Percentiles rank a stretch among this genome's conserved stretches.
Conservation (phyloP, 169 alveolate species). For the Babesia divergens region DNA sequence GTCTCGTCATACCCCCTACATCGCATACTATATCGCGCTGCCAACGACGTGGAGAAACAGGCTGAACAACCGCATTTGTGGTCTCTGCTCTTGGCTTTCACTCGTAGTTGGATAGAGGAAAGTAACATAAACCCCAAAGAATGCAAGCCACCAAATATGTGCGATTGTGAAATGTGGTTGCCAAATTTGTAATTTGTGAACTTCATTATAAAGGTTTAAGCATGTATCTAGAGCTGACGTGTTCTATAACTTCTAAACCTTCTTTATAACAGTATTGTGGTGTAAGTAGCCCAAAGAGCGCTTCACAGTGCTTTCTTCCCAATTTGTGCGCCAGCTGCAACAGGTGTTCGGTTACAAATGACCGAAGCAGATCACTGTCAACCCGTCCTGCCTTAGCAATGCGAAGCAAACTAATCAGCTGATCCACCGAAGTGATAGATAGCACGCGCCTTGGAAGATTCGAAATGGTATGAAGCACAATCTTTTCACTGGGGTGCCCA, state of each 20-base stretch:
- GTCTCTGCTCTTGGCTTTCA: conserved; percentile 44
- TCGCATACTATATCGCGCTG: conserved; percentile 48
- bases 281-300: neutral
- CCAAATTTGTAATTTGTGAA: conserved; percentile 4
- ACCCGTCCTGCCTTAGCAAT: neutral
- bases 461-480: conserved; percentile 4
- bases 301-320: conserved; percentile 2
- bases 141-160: conserved; percentile 25
- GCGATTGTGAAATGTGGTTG: conserved; percentile 57
- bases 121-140: conserved; percentile 2
- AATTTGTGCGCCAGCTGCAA: conserved; percentile 42
- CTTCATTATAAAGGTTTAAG: neutral
- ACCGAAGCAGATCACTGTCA: conserved; percentile 31
- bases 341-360: conserved; percentile 23
- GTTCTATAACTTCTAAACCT: neutral
- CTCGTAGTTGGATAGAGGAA: conserved; percentile 49
- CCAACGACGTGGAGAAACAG: conserved; percentile 48
- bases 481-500: conserved; percentile 9
- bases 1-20: conserved; percentile 26
- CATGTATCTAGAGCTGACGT: neutral
- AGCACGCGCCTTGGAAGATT: conserved; percentile 29
- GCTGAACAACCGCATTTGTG: conserved; percentile 36
- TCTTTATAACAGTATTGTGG: neutral
- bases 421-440: conserved; percentile 36
- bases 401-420: neutral